Evolutionary conservation across 176 grass and related monocot genomes (phyloP), one percentile per base, ranked within the genome.

Genomic region (Rhynchospora breviuscula): DNA sequence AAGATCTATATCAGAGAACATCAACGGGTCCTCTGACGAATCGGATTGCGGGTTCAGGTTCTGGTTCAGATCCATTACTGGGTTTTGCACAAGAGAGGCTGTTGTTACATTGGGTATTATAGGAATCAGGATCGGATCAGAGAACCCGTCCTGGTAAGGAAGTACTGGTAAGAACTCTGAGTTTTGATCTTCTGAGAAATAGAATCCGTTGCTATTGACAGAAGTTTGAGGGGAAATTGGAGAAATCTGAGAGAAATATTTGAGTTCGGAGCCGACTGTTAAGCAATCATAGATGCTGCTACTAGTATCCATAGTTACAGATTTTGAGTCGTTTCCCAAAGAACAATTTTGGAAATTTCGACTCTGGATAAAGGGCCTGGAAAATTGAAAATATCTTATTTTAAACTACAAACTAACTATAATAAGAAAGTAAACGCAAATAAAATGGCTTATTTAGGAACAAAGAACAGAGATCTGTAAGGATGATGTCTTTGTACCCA

Each of bases 1-100:
- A 23, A 99, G 83, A 17, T 88, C 89, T 76, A 99, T 99, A 60
- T 99, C 96, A 22, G 92, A 93, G 91, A 95, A 91, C 19, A 72
- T 86, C 89, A 95, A 88, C 3, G 93, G 88, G 21, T 98, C 95
- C 10, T 98, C 95, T 31, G 69, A 77, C 11, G 79, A 52, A 73
- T 83, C 84, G 2, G 51, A 45, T 67, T 54, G 71, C 17, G 48
- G 31, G n/a, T 14, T 57, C 10, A 26, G 21, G 46, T 48, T 35
- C 33, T 31, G 49, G 10, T 48, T 54, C 23, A 44, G 45, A 59
- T 44, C 48, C n/a, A 25, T 78, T 23, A 56, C 17, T 45, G 62
- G 84, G 23, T 29, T 81, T 59, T 80, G 60, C 57, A 80, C 17
- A 35, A 71, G 14, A 86, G 63, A n/a, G 25, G 75, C 14, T 49